Evolutionary conservation across 73 alveolate genomes (phyloP).

Genomic region (Urostyla sp.): DNA sequence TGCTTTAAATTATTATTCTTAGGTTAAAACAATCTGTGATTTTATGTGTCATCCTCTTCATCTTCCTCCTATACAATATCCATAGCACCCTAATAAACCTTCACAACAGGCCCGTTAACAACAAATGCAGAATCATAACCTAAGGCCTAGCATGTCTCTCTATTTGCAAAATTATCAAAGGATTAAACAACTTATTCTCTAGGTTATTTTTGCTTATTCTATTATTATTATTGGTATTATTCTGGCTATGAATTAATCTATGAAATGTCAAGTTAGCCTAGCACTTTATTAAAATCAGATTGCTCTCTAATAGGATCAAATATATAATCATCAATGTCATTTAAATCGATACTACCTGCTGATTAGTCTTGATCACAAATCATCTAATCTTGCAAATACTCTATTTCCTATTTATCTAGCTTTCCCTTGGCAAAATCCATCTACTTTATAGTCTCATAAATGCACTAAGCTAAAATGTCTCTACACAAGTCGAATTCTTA

Average conservation of each 20-base stretch:
- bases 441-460: background rate
- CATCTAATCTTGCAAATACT: background rate
- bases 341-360: background rate
- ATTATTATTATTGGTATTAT: no score
- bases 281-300: background rate
- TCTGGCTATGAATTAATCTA: background rate
- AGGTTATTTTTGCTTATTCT: no score
- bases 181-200: no score
- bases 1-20: conserved; percentile 1
- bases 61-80: conserved; percentile 3
- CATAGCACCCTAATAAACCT: conserved; percentile 39
- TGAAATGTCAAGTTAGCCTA: background rate
- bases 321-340: background rate
- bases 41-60: conserved; percentile 1
- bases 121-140: conserved; percentile 53
- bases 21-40: background rate
- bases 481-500: background rate
- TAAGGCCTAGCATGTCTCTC: conserved; percentile 49
- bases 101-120: conserved; percentile 40
- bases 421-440: conserved; percentile 2
- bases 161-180: no score
- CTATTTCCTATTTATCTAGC: background rate
- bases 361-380: background rate
- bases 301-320: background rate
- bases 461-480: conserved; percentile 13